A percentile compares a stretch with the other conserved stretches of the same genome.
phyloP scores from a whole-genome alignment of 106 monocot genomes.

The Phalaenopsis aphrodite region DNA sequence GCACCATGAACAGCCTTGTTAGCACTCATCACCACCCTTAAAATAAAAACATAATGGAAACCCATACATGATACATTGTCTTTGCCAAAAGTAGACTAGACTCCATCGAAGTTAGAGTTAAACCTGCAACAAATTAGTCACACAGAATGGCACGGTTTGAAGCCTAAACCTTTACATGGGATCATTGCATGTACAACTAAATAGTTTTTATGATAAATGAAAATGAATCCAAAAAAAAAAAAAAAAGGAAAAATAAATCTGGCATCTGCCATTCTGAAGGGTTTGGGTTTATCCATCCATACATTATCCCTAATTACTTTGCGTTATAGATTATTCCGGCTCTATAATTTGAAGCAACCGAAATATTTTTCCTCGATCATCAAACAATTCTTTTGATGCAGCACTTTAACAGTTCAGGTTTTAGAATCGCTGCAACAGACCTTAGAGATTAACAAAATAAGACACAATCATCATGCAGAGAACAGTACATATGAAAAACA shows the following conservation, averaged over 20 bases:
- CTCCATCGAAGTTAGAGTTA: too few species aligned
- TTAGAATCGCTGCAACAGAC: background rate
- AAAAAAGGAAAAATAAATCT: constrained; percentile 1
- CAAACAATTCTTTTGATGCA: background rate
- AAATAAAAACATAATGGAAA: too few species aligned
- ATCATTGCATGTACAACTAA: background rate
- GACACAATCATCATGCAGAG: background rate
- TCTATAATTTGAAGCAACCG: background rate
- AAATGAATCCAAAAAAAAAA: background rate
- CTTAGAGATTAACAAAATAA: background rate
- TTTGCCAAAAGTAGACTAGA: too few species aligned
- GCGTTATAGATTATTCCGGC: background rate
- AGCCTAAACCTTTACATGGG: background rate
- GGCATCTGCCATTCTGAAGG: background rate
- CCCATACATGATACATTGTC: too few species aligned
- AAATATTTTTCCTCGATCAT: background rate
- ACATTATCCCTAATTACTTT: background rate
- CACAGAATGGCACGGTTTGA: background rate
- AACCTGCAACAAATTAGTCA: background rate
- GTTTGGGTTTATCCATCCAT: background rate
- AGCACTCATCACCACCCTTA: too few species aligned
- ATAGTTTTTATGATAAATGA: background rate
- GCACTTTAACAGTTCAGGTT: background rate
- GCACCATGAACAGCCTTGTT: too few species aligned
- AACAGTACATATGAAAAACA: background rate